Evolutionary conservation across 202 grass and related monocot species (phyloP), one percentile per base, ranked within the genome.

Genomic region (Tripidium arundinaceum): DNA sequence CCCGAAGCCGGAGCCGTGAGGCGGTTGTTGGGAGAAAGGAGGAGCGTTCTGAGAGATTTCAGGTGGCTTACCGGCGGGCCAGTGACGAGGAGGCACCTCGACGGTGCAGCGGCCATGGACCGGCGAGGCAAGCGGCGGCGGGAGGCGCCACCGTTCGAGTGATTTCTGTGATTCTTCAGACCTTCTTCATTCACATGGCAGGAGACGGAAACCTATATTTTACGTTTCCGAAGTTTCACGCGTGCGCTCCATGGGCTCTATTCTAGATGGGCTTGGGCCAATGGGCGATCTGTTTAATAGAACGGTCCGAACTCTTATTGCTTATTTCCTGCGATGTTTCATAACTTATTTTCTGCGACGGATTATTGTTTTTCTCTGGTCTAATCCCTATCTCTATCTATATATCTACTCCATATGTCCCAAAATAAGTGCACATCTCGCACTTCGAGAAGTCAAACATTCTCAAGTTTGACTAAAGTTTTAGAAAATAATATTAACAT

Each of bases 11-110:
- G 71, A 7, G 46, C 26, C 8, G 29, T 71, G 50, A 92, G 16
- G 76, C 22, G 12, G 65, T 25, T 79, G 45, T 0, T 66, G 13
- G 29, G 64, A 31, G 28, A 65, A 65, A 4, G 43, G 74, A 75
- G 31, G 14, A 42, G 66, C 11, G n/a, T 45, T 43, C 29, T 45
- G 36, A 5, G 24, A 26, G 60, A 16, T 11, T 11, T 57, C 52
- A 31, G 16, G 7, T 18, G 34, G 40, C 46, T 90, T 89, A 98
- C 95, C 16, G 92, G 90, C 26, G 95, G 80, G 14, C 86, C 90
- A 3, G 95, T 98, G 73, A 98, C 92, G 50, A 98, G 65, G 68
- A 98, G 87, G 70, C 92, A 95, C 75, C 84, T 91, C 29, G 84
- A 86, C 38, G 87, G 76, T 73, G 82, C 72, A 37, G 82, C 54